These are phyloP conservation scores for Tulasnella sp. DNA, from an alignment of 768 basidiomycete species.

Conservation along the genomic window DNA sequence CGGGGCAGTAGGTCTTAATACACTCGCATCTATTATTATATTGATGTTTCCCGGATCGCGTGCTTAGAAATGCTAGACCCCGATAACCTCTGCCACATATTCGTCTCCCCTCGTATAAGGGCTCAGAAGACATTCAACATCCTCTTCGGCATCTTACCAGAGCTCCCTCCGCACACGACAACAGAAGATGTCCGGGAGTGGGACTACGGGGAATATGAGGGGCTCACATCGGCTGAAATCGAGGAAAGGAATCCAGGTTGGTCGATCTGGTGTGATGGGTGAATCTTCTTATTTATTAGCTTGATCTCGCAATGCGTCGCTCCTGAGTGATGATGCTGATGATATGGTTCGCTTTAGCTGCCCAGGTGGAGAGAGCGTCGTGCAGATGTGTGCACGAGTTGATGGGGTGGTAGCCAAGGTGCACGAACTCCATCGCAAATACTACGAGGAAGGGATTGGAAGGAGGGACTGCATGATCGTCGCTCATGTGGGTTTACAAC, in stretches of 20 bases:
- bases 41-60: neutral
- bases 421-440: slow-evolving; percentile 58
- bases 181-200: slow-evolving; percentile 70
- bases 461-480: slow-evolving; percentile 78
- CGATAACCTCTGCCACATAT: slow-evolving; percentile 56
- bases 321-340: neutral
- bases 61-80: slow-evolving; percentile 67
- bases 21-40: neutral
- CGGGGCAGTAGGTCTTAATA: slow-evolving; percentile 61
- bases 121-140: slow-evolving; percentile 81
- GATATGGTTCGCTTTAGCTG: no score
- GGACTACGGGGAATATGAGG: slow-evolving; percentile 82
- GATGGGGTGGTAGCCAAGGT: slow-evolving; percentile 69
- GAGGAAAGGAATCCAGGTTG: slow-evolving; percentile 47
- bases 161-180: slow-evolving; percentile 41
- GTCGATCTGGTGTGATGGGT: slow-evolving; percentile 85
- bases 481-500: slow-evolving; percentile 49
- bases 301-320: neutral
- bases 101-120: slow-evolving; percentile 80
- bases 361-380: slow-evolving; percentile 75
- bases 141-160: slow-evolving; percentile 45
- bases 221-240: slow-evolving; percentile 71
- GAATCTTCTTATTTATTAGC: slow-evolving; percentile 7
- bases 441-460: slow-evolving; percentile 54
- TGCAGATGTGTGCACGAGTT: slow-evolving; percentile 69